phyloP scores from a whole-genome alignment of 2,329 filamentous ascomycete species.

The Venturia pyrina region DNA sequence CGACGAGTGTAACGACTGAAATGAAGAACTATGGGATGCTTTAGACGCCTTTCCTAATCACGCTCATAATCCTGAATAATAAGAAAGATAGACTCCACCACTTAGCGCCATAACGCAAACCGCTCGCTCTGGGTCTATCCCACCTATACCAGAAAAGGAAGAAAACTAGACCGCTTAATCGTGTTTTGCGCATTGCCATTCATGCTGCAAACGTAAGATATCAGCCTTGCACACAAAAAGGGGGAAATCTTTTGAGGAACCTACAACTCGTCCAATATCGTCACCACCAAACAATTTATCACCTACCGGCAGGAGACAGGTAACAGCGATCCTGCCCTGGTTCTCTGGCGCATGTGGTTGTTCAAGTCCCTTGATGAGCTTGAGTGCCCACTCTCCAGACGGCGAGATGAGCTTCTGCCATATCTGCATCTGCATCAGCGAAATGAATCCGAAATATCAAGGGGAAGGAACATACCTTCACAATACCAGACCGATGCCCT shows the following conservation, averaged over 20 bases:
- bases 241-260: constrained; percentile 26
- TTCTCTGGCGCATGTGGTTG: constrained; percentile 61
- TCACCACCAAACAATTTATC: constrained; percentile 86
- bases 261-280: constrained; percentile 81
- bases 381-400: constrained; percentile 59
- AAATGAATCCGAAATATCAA: neutral
- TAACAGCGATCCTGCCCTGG: constrained; percentile 60
- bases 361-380: constrained; percentile 71
- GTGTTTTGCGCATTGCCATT: constrained; percentile 8
- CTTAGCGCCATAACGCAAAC: neutral
- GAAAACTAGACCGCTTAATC: neutral
- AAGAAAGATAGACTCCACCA: neutral
- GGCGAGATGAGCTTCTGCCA: constrained; percentile 42
- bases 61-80: neutral
- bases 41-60: neutral
- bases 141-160: neutral
- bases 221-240: neutral
- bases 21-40: neutral
- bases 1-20: no score
- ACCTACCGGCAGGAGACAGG: constrained; percentile 74
- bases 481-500: constrained; percentile 71
- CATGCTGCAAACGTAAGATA: neutral
- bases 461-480: constrained; percentile 26
- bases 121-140: neutral
- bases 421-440: constrained; percentile 27